phyloP scores from a whole-genome alignment of 106 monocot species.

The Agapanthus africanus region DNA sequence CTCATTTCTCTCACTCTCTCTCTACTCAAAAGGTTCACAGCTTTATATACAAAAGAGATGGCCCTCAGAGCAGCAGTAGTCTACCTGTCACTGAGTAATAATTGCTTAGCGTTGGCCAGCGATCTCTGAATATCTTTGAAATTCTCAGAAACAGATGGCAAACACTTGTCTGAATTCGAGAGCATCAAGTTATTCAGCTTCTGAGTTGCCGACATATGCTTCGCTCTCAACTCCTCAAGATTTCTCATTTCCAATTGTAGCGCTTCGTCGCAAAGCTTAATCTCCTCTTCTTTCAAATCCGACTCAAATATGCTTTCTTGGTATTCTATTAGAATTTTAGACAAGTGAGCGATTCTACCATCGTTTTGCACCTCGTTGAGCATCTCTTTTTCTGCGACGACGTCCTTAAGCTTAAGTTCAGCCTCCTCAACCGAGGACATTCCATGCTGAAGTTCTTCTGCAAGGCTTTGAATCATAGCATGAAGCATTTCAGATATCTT shows the following conservation, averaged over 20 bases:
- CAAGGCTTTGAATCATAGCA: conserved; percentile 22
- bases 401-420: conserved; percentile 17
- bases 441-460: conserved; percentile 18
- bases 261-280: conserved; percentile 27
- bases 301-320: conserved; percentile 37
- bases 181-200: conserved; percentile 18
- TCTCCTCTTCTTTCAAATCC: conserved; percentile 45
- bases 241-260: conserved; percentile 14
- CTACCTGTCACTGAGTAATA: conserved; percentile 14
- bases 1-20: too few species aligned
- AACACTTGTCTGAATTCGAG: conserved; percentile 3
- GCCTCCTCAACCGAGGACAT: conserved; percentile 23
- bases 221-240: conserved; percentile 30
- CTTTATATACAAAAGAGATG: too few species aligned
- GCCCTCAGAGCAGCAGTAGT: too few species aligned
- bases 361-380: conserved; percentile 24
- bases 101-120: conserved; percentile 24
- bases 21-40: too few species aligned
- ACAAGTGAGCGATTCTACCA: conserved; percentile 17
- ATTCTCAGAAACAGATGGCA: conserved; percentile 16
- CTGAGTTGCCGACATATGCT: conserved; percentile 14
- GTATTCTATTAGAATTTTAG: conserved; percentile 36
- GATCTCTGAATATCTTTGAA: conserved; percentile 18
- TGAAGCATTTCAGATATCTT: conserved; percentile 25
- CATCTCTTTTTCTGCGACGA: conserved; percentile 29